These are phyloP conservation scores for Basidiobolus meristosporus DNA, from an alignment of 371 early-diverging fungal genomes.

Conservation along the genomic window DNA sequence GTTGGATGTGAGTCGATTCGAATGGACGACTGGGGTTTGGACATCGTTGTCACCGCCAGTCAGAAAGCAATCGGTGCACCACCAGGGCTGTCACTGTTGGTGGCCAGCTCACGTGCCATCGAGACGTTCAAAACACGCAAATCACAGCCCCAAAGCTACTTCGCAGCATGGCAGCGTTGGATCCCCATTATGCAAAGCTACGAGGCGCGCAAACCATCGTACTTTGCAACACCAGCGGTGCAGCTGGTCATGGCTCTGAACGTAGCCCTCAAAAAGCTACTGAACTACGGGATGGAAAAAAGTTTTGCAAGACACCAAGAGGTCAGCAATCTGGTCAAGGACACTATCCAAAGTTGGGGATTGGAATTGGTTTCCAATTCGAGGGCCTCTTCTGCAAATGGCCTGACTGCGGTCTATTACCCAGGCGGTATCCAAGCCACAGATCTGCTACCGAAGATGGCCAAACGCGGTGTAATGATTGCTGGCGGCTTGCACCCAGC, in stretches of 20 bases:
- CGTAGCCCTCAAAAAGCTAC: constrained; percentile 60
- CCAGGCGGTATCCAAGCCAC: constrained; percentile 64
- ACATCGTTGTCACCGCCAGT: constrained; percentile 75
- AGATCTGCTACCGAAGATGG: constrained; percentile 57
- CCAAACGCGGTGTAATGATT: constrained; percentile 63
- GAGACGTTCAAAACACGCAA: constrained; percentile 46
- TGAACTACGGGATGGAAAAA: constrained; percentile 30
- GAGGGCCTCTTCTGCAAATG: no score
- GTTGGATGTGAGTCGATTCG: constrained; percentile 83
- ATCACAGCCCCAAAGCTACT: constrained; percentile 52
- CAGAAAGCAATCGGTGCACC: constrained; percentile 92
- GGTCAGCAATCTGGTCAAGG: constrained; percentile 53
- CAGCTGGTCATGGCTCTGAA: constrained; percentile 81
- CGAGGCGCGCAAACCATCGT: constrained; percentile 74
- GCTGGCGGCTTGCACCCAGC: constrained; percentile 87
- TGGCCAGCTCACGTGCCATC: constrained; percentile 58
- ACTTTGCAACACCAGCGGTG: constrained; percentile 95
- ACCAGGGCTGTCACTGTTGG: constrained; percentile 71
- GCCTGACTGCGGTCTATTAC: constrained; percentile 87
- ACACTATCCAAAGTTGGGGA: constrained; percentile 40
- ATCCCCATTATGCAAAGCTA: constrained; percentile 87
- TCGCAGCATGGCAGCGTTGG: constrained; percentile 69
- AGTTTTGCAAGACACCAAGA: constrained; percentile 50
- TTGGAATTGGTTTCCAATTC: no score
- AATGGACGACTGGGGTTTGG: constrained; percentile 83